Conservation (phyloP, 2,329 filamentous ascomycete species). For the Calonectria pseudoturangicola region DNA sequence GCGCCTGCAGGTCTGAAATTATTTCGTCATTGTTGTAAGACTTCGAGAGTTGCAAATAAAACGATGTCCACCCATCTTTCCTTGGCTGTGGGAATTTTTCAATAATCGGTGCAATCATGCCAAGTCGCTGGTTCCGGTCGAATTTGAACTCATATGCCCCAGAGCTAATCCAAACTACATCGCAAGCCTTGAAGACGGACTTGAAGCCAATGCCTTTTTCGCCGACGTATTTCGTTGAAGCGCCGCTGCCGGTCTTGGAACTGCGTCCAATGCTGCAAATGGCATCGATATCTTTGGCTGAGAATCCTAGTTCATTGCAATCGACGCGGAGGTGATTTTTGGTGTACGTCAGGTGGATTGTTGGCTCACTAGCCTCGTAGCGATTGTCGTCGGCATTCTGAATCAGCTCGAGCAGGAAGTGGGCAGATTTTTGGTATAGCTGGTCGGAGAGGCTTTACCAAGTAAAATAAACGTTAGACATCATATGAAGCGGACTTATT, state of each 20-base stretch:
- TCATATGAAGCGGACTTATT: neutral
- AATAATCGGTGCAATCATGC: constrained; percentile 52
- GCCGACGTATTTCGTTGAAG: constrained; percentile 56
- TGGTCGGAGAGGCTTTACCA: neutral
- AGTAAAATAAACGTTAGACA: neutral
- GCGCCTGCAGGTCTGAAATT: neutral
- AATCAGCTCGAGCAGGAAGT: constrained; percentile 63
- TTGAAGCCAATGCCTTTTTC: constrained; percentile 64
- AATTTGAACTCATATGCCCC: constrained; percentile 50
- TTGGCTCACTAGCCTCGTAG: constrained; percentile 47
- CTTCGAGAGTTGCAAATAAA: neutral
- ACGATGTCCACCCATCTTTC: neutral
- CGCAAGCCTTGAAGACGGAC: constrained; percentile 59
- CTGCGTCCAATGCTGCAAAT: constrained; percentile 59
- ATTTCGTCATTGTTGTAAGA: neutral
- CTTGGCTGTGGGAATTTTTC: constrained; percentile 58
- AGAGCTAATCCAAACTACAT: constrained; percentile 56
- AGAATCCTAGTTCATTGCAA: constrained; percentile 60
- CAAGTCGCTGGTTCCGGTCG: constrained; percentile 53
- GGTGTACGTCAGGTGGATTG: constrained; percentile 6
- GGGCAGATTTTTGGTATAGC: constrained; percentile 58
- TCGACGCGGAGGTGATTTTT: constrained; percentile 53
- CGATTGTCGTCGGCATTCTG: constrained; percentile 66
- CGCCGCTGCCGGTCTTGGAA: constrained; percentile 53
- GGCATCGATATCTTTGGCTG: constrained; percentile 55